These are phyloP conservation scores for Fusarium verticillioides DNA, from an alignment of 2,329 filamentous ascomycete genomes.

Conservation along the genomic window DNA sequence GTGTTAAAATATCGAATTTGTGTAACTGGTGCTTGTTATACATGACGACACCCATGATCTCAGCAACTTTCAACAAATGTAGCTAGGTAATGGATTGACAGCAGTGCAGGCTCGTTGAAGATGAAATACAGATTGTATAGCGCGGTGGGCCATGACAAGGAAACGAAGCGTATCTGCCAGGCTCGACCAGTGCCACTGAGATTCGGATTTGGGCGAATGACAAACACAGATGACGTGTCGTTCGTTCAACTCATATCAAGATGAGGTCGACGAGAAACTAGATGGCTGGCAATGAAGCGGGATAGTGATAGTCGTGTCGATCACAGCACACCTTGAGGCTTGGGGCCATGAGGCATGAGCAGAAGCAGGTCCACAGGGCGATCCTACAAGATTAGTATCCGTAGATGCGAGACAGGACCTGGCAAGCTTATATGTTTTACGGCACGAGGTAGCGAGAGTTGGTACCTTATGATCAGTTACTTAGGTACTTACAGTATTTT, in stretches of 20 bases:
- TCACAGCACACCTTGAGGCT: background rate
- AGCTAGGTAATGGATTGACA: background rate
- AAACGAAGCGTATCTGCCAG: background rate
- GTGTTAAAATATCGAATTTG: background rate
- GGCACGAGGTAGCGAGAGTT: background rate
- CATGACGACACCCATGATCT: background rate
- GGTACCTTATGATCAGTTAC: background rate
- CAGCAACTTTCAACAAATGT: background rate
- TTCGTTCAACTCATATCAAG: background rate
- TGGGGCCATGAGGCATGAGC: background rate
- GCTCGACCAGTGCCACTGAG: background rate
- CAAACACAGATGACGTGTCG: background rate
- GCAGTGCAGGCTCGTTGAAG: background rate
- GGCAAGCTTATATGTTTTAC: background rate
- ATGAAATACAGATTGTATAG: background rate
- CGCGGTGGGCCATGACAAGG: background rate
- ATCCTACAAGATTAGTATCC: background rate
- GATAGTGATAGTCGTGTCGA: conserved; percentile 8
- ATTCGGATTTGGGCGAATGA: background rate
- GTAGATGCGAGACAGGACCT: background rate
- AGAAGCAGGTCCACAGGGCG: background rate
- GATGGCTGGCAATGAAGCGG: background rate
- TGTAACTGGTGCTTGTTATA: background rate
- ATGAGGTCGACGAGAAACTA: background rate
- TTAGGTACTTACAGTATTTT: background rate